Evolutionary conservation across 2,329 filamentous ascomycete genomes (phyloP).

Genomic region (Pyrenochaeta sp.): DNA sequence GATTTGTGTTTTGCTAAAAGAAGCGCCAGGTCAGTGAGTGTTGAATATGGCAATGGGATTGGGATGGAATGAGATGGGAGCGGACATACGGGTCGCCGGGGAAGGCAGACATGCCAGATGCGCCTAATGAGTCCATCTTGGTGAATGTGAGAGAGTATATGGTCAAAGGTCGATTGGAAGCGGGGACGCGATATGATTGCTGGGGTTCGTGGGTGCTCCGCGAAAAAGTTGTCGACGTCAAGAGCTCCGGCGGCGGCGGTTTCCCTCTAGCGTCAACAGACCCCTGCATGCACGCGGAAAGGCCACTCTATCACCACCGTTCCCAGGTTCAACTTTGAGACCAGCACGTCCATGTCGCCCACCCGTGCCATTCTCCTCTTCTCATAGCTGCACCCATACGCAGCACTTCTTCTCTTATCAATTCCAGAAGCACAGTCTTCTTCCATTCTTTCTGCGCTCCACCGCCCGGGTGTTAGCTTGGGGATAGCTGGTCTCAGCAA

Average conservation of each 20-base stretch:
- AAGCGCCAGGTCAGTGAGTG: conserved; percentile 1
- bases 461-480: conserved; percentile 11
- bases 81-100: conserved; percentile 44
- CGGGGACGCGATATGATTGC: conserved; percentile 6
- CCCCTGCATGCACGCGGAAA: conserved; percentile 42
- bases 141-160: conserved; percentile 5
- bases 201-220: not conserved
- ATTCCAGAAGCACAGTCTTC: conserved; percentile 36
- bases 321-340: conserved; percentile 17
- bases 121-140: conserved; percentile 45
- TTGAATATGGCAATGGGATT: not conserved
- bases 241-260: conserved; percentile 20
- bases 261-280: conserved; percentile 27
- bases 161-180: not conserved
- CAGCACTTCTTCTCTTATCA: conserved; percentile 21
- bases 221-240: conserved; percentile 44
- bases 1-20: conserved; percentile 52
- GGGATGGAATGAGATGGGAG: not conserved
- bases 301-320: conserved; percentile 42
- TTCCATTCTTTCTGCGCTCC: conserved; percentile 37
- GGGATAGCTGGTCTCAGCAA: conserved; percentile 26
- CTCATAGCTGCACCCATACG: conserved; percentile 25
- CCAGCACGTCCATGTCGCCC: conserved; percentile 37
- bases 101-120: conserved; percentile 35
- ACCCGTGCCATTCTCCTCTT: conserved; percentile 33